A percentile compares a stretch with the other conserved stretches of the same genome.
Conservation (phyloP, 2,329 filamentous ascomycete species). For the Neopestalotiopsis rosae region DNA sequence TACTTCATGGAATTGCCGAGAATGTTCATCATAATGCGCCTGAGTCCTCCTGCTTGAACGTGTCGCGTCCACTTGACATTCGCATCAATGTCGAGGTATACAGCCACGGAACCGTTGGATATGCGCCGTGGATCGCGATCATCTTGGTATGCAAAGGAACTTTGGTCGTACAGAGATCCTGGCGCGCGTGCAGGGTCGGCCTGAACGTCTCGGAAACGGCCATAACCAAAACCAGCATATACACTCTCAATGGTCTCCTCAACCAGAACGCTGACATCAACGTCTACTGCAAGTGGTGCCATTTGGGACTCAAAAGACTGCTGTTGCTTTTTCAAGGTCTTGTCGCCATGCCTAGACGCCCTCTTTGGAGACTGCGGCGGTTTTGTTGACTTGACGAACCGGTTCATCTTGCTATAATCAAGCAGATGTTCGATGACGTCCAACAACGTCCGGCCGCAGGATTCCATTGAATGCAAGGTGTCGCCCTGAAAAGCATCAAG, state of each 20-base stretch:
- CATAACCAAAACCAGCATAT: slow-evolving; percentile 48
- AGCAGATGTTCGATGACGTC: slow-evolving; percentile 60
- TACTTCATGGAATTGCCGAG: slow-evolving; percentile 69
- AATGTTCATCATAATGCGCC: slow-evolving; percentile 66
- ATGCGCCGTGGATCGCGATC: neutral
- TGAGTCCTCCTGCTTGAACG: slow-evolving; percentile 55
- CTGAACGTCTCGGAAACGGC: slow-evolving; percentile 3
- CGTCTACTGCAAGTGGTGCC: slow-evolving; percentile 30
- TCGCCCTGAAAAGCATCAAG: slow-evolving; percentile 52
- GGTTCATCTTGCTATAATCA: slow-evolving; percentile 61
- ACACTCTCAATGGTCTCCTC: slow-evolving; percentile 56
- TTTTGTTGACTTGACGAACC: slow-evolving; percentile 26
- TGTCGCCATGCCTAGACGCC: slow-evolving; percentile 21
- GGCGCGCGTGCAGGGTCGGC: neutral
- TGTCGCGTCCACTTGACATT: slow-evolving; percentile 56
- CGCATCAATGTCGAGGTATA: slow-evolving; percentile 56
- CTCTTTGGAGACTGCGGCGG: slow-evolving; percentile 15
- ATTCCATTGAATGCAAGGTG: slow-evolving; percentile 54
- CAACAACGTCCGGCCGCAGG: slow-evolving; percentile 55
- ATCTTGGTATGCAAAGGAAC: neutral
- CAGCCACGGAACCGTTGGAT: slow-evolving; percentile 37
- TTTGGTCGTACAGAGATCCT: neutral
- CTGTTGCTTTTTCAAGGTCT: slow-evolving; percentile 16
- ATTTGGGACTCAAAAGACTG: slow-evolving; percentile 27
- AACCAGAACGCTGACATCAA: slow-evolving; percentile 44